Conservation (phyloP, 2,329 filamentous ascomycete genomes). For the Domatiomyces globalis region DNA sequence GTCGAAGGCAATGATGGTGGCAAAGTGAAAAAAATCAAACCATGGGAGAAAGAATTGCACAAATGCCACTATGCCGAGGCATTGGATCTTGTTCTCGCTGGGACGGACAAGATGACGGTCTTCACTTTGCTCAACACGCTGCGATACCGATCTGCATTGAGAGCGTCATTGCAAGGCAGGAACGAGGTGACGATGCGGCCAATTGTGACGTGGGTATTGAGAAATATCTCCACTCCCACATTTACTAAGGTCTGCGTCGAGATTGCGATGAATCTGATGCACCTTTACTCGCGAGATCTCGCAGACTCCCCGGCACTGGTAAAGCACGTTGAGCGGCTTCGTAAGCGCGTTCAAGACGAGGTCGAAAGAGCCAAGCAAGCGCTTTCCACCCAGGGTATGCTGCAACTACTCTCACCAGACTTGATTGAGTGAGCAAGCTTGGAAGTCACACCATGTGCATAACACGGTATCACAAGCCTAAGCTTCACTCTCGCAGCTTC, state of each 20-base stretch:
- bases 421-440: neutral
- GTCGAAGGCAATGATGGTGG: conserved; percentile 60
- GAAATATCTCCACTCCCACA: conserved; percentile 61
- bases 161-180: conserved; percentile 62
- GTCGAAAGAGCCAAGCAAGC: conserved; percentile 75
- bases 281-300: conserved; percentile 72
- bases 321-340: conserved; percentile 52
- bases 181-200: conserved; percentile 72
- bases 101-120: conserved; percentile 44
- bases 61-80: conserved; percentile 63
- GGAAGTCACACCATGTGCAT: too few relatives aligned
- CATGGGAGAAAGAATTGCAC: conserved; percentile 71
- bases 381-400: conserved; percentile 70
- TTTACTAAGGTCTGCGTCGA: conserved; percentile 72
- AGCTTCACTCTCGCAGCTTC: neutral
- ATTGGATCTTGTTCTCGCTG: conserved; percentile 61
- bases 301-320: conserved; percentile 61
- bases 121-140: conserved; percentile 72
- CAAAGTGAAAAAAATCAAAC: conserved; percentile 50
- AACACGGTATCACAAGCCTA: neutral
- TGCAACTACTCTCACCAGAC: conserved; percentile 43
- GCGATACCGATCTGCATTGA: conserved; percentile 72
- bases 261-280: conserved; percentile 64
- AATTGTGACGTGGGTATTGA: conserved; percentile 67
- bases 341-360: conserved; percentile 57